Conservation (phyloP, 805 yeast genomes). For the Yarrowia phangngaensis region DNA sequence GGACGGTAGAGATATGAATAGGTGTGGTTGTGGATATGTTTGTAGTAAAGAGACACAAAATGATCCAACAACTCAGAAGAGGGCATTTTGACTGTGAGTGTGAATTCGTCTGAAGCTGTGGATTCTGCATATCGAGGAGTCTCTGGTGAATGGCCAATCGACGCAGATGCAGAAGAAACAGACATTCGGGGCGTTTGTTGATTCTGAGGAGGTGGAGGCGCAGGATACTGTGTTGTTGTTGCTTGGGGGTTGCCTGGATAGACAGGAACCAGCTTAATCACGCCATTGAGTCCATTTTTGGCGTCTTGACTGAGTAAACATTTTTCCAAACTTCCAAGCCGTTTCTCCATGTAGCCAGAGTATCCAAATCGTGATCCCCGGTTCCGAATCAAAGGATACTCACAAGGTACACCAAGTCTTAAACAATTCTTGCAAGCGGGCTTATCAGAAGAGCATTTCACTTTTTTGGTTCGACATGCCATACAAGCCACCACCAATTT, state of each 20-base stretch:
- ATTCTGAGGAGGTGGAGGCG: not conserved
- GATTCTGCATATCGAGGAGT: conserved; percentile 5
- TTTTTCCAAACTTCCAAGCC: conserved; percentile 31
- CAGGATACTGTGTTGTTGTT: too few species aligned
- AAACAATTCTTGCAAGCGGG: conserved; percentile 41
- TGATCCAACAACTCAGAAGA: conserved; percentile 37
- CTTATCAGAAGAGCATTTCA: conserved; percentile 40
- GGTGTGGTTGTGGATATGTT: conserved; percentile 39
- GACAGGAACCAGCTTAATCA: conserved; percentile 14
- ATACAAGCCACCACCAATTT: conserved; percentile 40
- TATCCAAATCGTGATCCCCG: conserved; percentile 41
- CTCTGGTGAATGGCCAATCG: conserved; percentile 8
- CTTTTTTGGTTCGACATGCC: conserved; percentile 41
- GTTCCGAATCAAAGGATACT: conserved; percentile 39
- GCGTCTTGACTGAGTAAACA: conserved; percentile 26
- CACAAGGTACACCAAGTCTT: conserved; percentile 37
- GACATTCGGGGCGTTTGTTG: conserved; percentile 9
- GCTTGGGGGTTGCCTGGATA: conserved; percentile 1
- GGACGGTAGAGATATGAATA: conserved; percentile 40
- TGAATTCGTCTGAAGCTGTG: conserved; percentile 19
- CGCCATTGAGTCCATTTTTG: conserved; percentile 5
- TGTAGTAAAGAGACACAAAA: conserved; percentile 39
- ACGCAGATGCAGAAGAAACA: not conserved
- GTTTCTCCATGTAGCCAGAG: conserved; percentile 35
- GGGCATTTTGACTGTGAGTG: conserved; percentile 25